Base-by-base conservation (phyloP, 805 yeast species). In the Schwanniomyces yamadae region DNA sequence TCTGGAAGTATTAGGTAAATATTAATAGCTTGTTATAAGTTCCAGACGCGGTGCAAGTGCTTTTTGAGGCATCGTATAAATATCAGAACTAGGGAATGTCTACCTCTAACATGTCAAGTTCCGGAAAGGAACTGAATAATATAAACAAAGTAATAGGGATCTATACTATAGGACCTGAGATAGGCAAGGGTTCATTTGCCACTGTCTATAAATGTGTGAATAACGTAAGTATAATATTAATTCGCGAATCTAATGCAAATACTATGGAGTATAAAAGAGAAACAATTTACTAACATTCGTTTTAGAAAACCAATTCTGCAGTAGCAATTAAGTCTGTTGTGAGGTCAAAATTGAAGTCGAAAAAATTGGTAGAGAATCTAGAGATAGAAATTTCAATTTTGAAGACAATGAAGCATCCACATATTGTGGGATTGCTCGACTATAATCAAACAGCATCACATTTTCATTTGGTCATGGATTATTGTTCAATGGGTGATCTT, bases 161-260 rank as follows among this genome's bases (percentile, higher is more conserved):
- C 33, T 82, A 78, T 51, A 61, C 69, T 15, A 68, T 82, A n/a
- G 88, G 87, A 16, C 77, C 82, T 13, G 95, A 89, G 58, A 91
- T 93, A 36, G 99, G 99, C 16, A 80, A 85, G 50, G 99, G 99
- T 22, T 85, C 95, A 6, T 93, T 93, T 67, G 99, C 99, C 50
- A 84, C 82, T 43, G 99, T 93, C 17, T 91, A 85, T 68, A 89
- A 87, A 61, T 96, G 96, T 34, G 70, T 74, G 39, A 71, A 82
- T 50, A 59, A 66, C 5, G 39, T 35, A 30, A 30, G 39, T 35
- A 35, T 30, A 16, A 11, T 15, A 9, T 12, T n/a, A 4, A 3
- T 17, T 9, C 6, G 5, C 16, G 18, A 11, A 3, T 15, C 3
- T 15, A 15, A 6, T 27, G 16, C n/a, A n/a, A n/a, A n/a, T n/a